Conservation (phyloP, 2,329 filamentous ascomycete species). For the Pseudonectria buxi region DNA sequence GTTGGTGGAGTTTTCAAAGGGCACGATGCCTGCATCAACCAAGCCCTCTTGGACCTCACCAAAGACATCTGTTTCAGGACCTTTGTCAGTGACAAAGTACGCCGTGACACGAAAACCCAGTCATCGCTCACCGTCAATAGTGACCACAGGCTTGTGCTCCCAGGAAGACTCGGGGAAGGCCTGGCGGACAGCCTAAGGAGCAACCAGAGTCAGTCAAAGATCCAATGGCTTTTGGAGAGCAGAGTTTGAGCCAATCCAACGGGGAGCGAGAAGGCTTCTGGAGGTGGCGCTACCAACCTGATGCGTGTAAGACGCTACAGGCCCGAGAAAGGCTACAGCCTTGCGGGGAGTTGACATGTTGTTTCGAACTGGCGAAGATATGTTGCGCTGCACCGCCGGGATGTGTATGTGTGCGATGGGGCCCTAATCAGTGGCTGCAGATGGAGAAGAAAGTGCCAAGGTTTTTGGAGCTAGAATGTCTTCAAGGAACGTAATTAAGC, state of each 20-base stretch:
- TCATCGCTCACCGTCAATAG: slow-evolving; percentile 40
- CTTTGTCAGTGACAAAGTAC: slow-evolving; percentile 6
- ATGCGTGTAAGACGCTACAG: slow-evolving; percentile 43
- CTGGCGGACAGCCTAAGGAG: slow-evolving; percentile 38
- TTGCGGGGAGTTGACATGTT: slow-evolving; percentile 26
- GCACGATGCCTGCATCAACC: slow-evolving; percentile 71
- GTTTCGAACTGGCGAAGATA: not conserved
- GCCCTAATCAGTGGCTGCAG: no score
- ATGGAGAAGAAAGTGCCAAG: no score
- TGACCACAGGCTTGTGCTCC: slow-evolving; percentile 43
- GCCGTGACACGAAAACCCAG: not conserved
- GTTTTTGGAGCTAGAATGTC: no score
- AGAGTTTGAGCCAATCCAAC: not conserved
- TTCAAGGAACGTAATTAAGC: no score
- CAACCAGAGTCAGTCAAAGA: slow-evolving; percentile 12
- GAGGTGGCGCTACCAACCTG: slow-evolving; percentile 32
- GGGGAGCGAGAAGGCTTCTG: not conserved
- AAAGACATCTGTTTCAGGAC: slow-evolving; percentile 60
- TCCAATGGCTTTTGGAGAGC: slow-evolving; percentile 1
- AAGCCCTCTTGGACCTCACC: slow-evolving; percentile 61
- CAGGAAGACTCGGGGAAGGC: slow-evolving; percentile 43
- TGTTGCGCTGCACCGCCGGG: not conserved
- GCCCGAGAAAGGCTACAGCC: slow-evolving; percentile 42
- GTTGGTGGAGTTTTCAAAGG: slow-evolving; percentile 94
- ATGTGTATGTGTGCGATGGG: no score